Evolutionary conservation across 495 filamentous ascomycete species (phyloP).

Genomic region (Xylaria scruposa): DNA sequence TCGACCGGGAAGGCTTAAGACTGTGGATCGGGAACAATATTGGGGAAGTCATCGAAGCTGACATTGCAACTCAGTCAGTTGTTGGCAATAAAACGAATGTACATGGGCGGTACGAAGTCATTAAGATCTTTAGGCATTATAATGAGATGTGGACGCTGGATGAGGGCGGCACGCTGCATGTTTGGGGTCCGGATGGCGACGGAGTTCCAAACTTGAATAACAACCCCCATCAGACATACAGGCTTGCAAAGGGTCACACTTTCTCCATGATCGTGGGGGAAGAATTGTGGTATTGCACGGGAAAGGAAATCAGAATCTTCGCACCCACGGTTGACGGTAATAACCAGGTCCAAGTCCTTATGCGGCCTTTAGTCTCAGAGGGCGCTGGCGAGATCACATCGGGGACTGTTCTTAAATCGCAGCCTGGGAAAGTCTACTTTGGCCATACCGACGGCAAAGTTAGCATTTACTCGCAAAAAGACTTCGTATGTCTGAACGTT

Average conservation of each 20-base stretch:
- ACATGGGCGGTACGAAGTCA: conserved; percentile 81
- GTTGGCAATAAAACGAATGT: conserved; percentile 68
- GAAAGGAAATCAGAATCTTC: conserved; percentile 87
- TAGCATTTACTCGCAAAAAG: conserved; percentile 80
- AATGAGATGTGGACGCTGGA: conserved; percentile 95
- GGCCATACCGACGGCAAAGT: conserved; percentile 95
- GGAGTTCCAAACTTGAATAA: conserved; percentile 76
- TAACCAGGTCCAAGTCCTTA: conserved; percentile 72
- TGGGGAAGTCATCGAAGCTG: conserved; percentile 88
- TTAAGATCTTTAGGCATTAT: conserved; percentile 84
- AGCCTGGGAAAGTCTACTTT: conserved; percentile 84
- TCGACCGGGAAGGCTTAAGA: conserved; percentile 79
- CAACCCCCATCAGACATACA: conserved; percentile 66
- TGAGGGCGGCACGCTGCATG: conserved; percentile 83
- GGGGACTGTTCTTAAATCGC: conserved; percentile 72
- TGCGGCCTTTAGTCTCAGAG: conserved; percentile 69
- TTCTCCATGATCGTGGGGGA: conserved; percentile 84
- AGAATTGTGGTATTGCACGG: conserved; percentile 85
- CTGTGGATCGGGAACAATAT: conserved; percentile 91
- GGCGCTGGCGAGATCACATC: conserved; percentile 86
- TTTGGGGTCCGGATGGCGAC: conserved; percentile 83
- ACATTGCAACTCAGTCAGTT: conserved; percentile 73
- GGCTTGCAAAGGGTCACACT: conserved; percentile 80
- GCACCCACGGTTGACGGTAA: conserved; percentile 70
- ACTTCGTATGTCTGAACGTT: conserved; percentile 76